Base-by-base conservation (phyloP, 1,139 yeast genomes). In the Taphrina pruni region DNA sequence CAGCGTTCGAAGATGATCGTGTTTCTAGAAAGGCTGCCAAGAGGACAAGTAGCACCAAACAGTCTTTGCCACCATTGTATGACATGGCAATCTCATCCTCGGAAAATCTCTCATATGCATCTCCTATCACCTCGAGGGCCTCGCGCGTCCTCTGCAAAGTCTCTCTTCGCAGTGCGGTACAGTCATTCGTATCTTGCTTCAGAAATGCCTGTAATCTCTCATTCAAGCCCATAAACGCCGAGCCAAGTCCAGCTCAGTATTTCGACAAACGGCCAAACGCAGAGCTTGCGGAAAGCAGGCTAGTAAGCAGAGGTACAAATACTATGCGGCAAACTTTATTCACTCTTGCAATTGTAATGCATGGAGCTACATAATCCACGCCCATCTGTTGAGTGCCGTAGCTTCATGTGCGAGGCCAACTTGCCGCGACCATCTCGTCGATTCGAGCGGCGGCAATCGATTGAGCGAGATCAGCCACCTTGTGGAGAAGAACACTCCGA, bases 51-150 rank as follows among this genome's bases (percentile, higher is more conserved):
- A 90, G 88, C 57, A 90, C 97, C 45, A 90, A 82, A 74, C 97
- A 91, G 78, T 91, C 97, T 75, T 91, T 91, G 1, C 97, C 97
- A 6, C 97, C 97, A 75, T 91, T 91, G 78, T 88, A 91, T 5
- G 95, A 88, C 7, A 91, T 80, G 3, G 96, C 88, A 4, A 90
- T 78, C 72, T 89, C 87, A 14, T 82, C 81, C 48, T 85, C 77
- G 0, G 82, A 77, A 70, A 58, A 73, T 26, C 67, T 48, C 8
- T 7, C 2, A 60, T 56, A 57, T 9, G 67, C 61, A 6, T 64
- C 67, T n/a, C 32, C 26, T 7, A 64, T 45, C 36, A 64, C 67
- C 20, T 32, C 14, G 38, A 54, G 20, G 14, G 67, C 67, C 26
- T 64, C 67, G 12, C 56, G 46, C 11, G 67, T 46, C 56, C 45